These are phyloP conservation scores for Lactuca saligna DNA, from an alignment of 129 eudicot species.

Conservation along the genomic window DNA sequence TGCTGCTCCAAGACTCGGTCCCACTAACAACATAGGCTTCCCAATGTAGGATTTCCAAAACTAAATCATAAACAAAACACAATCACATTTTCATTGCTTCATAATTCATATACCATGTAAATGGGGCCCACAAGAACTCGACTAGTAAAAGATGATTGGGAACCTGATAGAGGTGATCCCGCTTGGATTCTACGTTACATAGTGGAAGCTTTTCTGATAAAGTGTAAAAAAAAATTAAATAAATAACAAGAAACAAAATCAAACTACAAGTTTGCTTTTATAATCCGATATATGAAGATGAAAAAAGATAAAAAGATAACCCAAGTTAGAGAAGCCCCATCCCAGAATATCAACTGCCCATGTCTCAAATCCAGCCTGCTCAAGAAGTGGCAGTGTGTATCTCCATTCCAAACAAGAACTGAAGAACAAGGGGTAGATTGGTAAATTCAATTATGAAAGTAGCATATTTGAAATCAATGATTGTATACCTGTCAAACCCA, in stretches of 20 bases:
- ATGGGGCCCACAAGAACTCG: conserved; percentile 15
- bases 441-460: not conserved
- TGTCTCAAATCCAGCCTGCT: conserved; percentile 77
- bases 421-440: conserved; percentile 37
- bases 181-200: conserved; percentile 81
- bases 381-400: conserved; percentile 78
- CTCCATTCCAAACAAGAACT: conserved; percentile 99
- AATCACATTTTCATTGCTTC: not conserved
- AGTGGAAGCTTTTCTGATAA: conserved; percentile 64
- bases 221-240: conserved; percentile 6
- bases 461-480: not conserved
- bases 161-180: conserved; percentile 94
- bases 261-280: not conserved
- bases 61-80: conserved; percentile 35
- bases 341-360: conserved; percentile 96
- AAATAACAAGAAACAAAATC: conserved; percentile 17
- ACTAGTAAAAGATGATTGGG: conserved; percentile 7
- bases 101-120: not conserved
- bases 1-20: conserved; percentile 98
- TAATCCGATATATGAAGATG: not conserved
- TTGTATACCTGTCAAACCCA: conserved; percentile 82
- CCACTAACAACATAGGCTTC: conserved; percentile 89
- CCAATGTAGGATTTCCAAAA: conserved; percentile 80
- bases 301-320: conserved; percentile 35
- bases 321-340: conserved; percentile 96